Conservation (phyloP, 192 early-diverging fungal genomes). For the Umbelopsis sp. region DNA sequence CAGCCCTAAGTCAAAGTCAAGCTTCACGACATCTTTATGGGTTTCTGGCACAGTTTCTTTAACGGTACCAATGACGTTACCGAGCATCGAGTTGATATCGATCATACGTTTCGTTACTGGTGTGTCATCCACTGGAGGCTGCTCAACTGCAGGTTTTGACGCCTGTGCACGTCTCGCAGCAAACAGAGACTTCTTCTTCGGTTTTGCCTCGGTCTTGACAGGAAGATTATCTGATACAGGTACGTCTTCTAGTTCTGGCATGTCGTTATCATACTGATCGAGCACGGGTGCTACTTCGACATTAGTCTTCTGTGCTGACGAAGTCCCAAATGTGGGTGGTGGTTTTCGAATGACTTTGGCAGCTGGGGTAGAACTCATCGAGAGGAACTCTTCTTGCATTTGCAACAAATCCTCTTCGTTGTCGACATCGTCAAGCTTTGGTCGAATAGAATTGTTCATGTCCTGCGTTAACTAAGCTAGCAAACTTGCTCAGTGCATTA, state of each 20-base stretch:
- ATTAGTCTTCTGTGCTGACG: not conserved
- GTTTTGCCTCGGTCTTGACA: not conserved
- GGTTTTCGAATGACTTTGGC: conserved; percentile 41
- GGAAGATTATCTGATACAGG: not conserved
- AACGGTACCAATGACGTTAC: conserved; percentile 30
- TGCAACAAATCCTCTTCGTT: conserved; percentile 53
- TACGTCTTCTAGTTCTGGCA: conserved; percentile 24
- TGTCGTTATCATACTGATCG: not conserved
- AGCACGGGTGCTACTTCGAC: conserved; percentile 6
- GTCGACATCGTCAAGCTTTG: conserved; percentile 22
- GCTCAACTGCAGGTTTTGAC: not conserved
- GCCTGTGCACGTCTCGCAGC: conserved; percentile 14
- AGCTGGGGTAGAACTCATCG: conserved; percentile 37
- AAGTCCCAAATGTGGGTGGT: conserved; percentile 25
- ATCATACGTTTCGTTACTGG: conserved; percentile 39
- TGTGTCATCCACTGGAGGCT: conserved; percentile 20
- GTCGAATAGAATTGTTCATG: conserved; percentile 6
- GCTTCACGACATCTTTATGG: conserved; percentile 22
- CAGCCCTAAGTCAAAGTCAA: conserved; percentile 15
- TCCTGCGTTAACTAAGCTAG: not conserved
- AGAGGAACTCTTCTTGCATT: conserved; percentile 54
- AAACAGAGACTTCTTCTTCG: conserved; percentile 19
- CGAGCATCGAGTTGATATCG: conserved; percentile 39
- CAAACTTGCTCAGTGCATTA: not conserved
- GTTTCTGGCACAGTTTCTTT: conserved; percentile 15